Conservation (phyloP, 2,329 filamentous ascomycete genomes). For the Aspergillus thermomutatus region DNA sequence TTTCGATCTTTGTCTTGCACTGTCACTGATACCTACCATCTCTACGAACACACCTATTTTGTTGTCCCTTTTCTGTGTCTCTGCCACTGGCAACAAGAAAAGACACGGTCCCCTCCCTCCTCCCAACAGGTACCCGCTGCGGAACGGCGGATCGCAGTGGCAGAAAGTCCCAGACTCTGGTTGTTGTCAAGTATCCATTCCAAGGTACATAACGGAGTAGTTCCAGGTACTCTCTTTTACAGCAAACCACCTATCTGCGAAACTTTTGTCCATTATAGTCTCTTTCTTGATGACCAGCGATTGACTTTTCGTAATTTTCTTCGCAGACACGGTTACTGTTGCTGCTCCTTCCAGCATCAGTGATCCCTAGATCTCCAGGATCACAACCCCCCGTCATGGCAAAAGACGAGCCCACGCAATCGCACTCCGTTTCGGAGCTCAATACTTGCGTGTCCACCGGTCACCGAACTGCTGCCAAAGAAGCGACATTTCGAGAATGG, state of each 20-base stretch:
- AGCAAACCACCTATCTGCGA: neutral
- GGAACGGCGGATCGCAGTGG: slow-evolving; percentile 6
- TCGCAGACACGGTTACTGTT: slow-evolving; percentile 3
- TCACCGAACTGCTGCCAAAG: slow-evolving; percentile 28
- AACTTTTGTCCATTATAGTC: neutral
- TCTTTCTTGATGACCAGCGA: neutral
- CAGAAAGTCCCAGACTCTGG: slow-evolving; percentile 1
- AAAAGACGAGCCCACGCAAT: slow-evolving; percentile 27
- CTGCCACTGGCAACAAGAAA: no score
- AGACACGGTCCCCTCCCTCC: slow-evolving; percentile 1
- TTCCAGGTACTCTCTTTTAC: neutral
- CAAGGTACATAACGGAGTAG: neutral
- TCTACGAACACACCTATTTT: neutral
- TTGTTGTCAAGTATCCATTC: neutral
- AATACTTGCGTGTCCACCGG: slow-evolving; percentile 40
- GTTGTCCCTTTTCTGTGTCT: neutral
- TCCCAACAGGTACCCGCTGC: slow-evolving; percentile 4
- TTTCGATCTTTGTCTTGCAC: neutral
- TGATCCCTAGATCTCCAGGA: slow-evolving; percentile 1
- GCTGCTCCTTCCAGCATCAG: slow-evolving; percentile 7
- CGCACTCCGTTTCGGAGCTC: slow-evolving; percentile 34
- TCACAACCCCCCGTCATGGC: slow-evolving; percentile 27
- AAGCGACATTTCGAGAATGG: slow-evolving; percentile 52
- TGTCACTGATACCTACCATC: neutral
- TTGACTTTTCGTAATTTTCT: neutral